Conservation (phyloP, 73 alveolate genomes). For the Tetrahymena borealis region DNA sequence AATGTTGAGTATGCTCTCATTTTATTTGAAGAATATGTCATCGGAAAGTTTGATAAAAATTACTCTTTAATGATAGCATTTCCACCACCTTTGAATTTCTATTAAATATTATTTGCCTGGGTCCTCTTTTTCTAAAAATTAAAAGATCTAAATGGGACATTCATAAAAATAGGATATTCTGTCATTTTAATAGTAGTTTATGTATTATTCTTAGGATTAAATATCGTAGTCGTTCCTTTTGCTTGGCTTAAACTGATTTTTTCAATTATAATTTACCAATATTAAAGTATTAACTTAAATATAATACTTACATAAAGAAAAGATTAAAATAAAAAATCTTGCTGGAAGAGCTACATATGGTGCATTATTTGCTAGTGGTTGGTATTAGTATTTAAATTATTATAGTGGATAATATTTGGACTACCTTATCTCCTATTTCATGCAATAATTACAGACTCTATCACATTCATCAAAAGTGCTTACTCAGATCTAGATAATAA, state of each 20-base stretch:
- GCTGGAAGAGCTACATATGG: not conserved
- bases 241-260: not conserved
- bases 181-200: not conserved
- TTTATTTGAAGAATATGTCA: not conserved
- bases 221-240: not conserved
- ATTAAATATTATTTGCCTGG: not conserved
- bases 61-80: not conserved
- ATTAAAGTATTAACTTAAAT: not conserved
- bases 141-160: not conserved
- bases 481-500: not conserved
- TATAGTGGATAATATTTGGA: not conserved
- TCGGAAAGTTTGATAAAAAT: not conserved
- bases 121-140: not conserved
- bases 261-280: not conserved
- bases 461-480: not conserved
- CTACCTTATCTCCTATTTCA: not conserved
- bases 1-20: not conserved
- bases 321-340: not conserved
- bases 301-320: not conserved
- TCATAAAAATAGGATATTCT: not conserved
- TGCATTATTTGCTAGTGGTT: not conserved
- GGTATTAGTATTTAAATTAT: not conserved
- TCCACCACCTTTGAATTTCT: not conserved
- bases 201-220: not conserved
- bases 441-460: not conserved